These are phyloP conservation scores for Metschnikowia rubicola DNA, from an alignment of 805 yeast species.

Conservation along the genomic window DNA sequence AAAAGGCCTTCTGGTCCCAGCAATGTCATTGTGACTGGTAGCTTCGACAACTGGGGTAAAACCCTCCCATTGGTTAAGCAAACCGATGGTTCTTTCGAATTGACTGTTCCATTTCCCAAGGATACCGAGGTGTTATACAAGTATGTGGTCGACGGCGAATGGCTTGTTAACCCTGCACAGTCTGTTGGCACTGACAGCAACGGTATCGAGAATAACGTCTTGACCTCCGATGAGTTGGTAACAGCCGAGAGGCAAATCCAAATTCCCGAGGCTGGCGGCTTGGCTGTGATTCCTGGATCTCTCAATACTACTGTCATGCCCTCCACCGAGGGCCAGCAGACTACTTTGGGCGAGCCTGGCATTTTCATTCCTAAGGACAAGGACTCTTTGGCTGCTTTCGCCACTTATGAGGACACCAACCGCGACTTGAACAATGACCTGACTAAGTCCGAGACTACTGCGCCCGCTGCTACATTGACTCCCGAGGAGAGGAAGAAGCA, in stretches of 20 bases:
- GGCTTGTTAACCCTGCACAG: constrained; percentile 45
- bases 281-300: constrained; percentile 11
- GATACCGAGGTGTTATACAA: constrained; percentile 47
- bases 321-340: constrained; percentile 39
- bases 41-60: constrained; percentile 51
- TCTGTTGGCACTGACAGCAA: constrained; percentile 43
- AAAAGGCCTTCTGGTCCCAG: constrained; percentile 43
- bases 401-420: constrained; percentile 49
- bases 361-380: constrained; percentile 62
- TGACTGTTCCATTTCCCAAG: constrained; percentile 51
- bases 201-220: constrained; percentile 52
- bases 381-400: constrained; percentile 62
- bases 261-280: constrained; percentile 19
- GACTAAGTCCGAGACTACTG: constrained; percentile 13
- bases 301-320: constrained; percentile 46
- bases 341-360: constrained; percentile 69
- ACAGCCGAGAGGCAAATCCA: constrained; percentile 9
- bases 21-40: constrained; percentile 64
- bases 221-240: constrained; percentile 36
- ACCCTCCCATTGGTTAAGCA: constrained; percentile 57
- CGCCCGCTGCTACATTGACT: constrained; percentile 13
- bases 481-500: constrained; percentile 30
- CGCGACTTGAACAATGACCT: constrained; percentile 46
- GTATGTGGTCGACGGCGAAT: constrained; percentile 68
- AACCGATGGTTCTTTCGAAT: constrained; percentile 56